Conservation (phyloP, 495 filamentous ascomycete species). For the Penicillium simplicissimum region DNA sequence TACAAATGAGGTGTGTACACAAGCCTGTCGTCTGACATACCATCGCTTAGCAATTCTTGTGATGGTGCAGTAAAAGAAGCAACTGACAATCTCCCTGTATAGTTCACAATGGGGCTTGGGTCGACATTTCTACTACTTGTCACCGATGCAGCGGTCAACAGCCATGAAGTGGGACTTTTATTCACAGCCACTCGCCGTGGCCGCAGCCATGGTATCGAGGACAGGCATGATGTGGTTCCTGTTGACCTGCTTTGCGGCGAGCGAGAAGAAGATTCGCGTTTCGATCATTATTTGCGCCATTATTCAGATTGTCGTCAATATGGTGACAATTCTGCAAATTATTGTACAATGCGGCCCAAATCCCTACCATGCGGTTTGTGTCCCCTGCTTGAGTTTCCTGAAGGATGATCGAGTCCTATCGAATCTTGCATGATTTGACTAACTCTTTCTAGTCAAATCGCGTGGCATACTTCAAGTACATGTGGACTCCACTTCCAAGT, state of each 20-base stretch:
- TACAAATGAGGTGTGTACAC: conserved; percentile 32
- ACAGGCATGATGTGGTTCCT: conserved; percentile 46
- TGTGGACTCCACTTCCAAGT: conserved; percentile 39
- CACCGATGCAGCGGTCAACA: conserved; percentile 16
- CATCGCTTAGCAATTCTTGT: neutral
- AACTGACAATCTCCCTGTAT: neutral
- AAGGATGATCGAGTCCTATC: no score
- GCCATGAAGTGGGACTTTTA: conserved; percentile 38
- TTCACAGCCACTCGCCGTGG: conserved; percentile 42
- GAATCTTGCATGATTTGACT: conserved; percentile 4
- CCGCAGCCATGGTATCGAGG: conserved; percentile 46
- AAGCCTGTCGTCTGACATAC: neutral
- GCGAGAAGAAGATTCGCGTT: conserved; percentile 30
- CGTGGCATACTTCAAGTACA: conserved; percentile 40
- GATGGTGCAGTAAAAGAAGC: neutral
- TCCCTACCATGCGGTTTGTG: conserved; percentile 33
- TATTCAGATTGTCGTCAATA: conserved; percentile 36
- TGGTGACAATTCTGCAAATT: conserved; percentile 38
- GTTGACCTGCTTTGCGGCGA: conserved; percentile 36
- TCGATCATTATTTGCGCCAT: conserved; percentile 35
- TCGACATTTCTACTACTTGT: conserved; percentile 35
- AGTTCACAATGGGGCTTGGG: conserved; percentile 37
- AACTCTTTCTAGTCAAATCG: conserved; percentile 27
- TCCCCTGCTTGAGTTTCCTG: neutral
- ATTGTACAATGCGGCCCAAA: conserved; percentile 41